These are phyloP conservation scores for Hypoxylon sp. DNA, from an alignment of 2,329 filamentous ascomycete genomes.

Conservation along the genomic window DNA sequence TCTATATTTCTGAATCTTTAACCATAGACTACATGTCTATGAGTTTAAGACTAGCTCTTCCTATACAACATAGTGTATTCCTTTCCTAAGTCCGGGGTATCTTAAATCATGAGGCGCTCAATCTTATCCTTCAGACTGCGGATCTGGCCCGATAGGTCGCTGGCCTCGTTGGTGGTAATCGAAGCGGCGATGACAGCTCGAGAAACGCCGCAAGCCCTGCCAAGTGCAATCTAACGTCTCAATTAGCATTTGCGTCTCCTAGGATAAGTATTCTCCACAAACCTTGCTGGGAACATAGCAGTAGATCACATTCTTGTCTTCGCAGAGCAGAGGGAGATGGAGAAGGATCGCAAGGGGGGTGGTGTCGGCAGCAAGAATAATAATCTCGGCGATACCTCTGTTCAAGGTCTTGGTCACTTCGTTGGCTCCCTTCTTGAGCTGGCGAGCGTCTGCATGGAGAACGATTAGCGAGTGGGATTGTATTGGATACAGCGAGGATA, in stretches of 20 bases:
- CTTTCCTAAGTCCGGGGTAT: conserved; percentile 35
- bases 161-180: conserved; percentile 94
- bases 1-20: conserved; percentile 9
- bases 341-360: conserved; percentile 88
- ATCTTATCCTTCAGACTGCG: conserved; percentile 93
- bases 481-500: neutral
- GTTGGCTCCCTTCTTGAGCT: conserved; percentile 92
- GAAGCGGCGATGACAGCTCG: conserved; percentile 85
- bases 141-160: conserved; percentile 90
- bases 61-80: conserved; percentile 27
- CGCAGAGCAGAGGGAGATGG: conserved; percentile 88
- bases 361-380: conserved; percentile 91
- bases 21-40: conserved; percentile 1
- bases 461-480: conserved; percentile 13
- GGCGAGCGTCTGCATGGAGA: conserved; percentile 61
- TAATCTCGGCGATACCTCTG: conserved; percentile 89
- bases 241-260: conserved; percentile 59
- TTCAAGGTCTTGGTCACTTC: conserved; percentile 90
- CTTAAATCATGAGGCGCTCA: conserved; percentile 93
- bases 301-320: conserved; percentile 75
- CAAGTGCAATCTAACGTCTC: conserved; percentile 75
- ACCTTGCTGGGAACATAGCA: conserved; percentile 71
- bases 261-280: conserved; percentile 64
- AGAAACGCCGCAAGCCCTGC: conserved; percentile 90
- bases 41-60: conserved; percentile 13